Conservation (phyloP, 2,329 filamentous ascomycete species). For the Venturia oleaginea region DNA sequence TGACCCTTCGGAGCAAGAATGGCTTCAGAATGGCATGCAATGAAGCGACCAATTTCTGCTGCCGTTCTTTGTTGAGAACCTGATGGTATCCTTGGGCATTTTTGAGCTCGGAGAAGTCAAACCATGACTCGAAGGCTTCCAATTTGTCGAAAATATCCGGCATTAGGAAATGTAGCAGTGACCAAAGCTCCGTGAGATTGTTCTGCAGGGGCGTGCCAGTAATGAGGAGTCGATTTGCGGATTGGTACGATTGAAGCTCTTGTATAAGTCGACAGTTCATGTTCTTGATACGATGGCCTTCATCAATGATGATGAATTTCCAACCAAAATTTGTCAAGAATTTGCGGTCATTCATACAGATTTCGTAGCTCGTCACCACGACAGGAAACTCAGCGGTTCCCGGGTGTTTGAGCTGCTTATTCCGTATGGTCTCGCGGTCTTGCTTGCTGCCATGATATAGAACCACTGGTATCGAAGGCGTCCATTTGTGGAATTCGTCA, state of each 20-base stretch:
- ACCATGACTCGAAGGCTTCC: constrained; percentile 91
- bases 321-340: constrained; percentile 77
- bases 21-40: constrained; percentile 91
- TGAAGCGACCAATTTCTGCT: constrained; percentile 71
- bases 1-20: constrained; percentile 76
- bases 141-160: constrained; percentile 90
- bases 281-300: constrained; percentile 96
- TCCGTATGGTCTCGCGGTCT: constrained; percentile 67
- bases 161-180: constrained; percentile 82
- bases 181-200: constrained; percentile 92
- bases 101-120: constrained; percentile 87
- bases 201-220: constrained; percentile 95
- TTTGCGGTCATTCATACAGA: constrained; percentile 82
- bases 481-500: constrained; percentile 86
- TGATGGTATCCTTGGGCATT: constrained; percentile 11
- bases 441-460: constrained; percentile 82
- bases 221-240: constrained; percentile 82
- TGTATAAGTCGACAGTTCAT: constrained; percentile 87
- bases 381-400: constrained; percentile 71
- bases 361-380: constrained; percentile 92
- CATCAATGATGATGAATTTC: constrained; percentile 98
- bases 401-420: constrained; percentile 60
- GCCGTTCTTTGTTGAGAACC: constrained; percentile 61
- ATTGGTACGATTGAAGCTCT: constrained; percentile 79
- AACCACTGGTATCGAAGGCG: constrained; percentile 76